Conservation (phyloP, 78 protist genomes). For the Chrysochromulina parva region DNA sequence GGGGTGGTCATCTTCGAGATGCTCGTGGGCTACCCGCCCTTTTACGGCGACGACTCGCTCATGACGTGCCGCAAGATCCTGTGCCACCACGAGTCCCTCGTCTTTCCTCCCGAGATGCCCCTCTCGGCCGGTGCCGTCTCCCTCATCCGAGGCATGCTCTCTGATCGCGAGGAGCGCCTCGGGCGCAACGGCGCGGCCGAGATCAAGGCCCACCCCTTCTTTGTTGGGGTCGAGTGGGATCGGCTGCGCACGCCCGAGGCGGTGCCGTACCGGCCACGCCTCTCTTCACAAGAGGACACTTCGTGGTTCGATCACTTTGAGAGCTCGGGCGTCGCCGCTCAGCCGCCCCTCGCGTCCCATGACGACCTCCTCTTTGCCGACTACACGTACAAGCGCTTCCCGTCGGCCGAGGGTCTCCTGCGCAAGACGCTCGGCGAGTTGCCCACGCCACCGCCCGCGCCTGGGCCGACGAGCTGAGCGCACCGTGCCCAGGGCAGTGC, state of each 20-base stretch:
- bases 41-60: conserved; percentile 56
- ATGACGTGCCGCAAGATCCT: conserved; percentile 69
- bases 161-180: conserved; percentile 27
- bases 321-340: background rate
- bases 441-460: too few relatives aligned
- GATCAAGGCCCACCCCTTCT: conserved; percentile 42
- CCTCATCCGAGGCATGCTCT: background rate
- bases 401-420: too few relatives aligned
- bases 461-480: too few relatives aligned
- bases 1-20: conserved; percentile 84
- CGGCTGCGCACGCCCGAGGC: conserved; percentile 25
- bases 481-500: too few relatives aligned
- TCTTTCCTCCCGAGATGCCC: conserved; percentile 42
- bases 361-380: too few relatives aligned
- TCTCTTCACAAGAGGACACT: background rate
- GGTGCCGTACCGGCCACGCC: conserved; percentile 57
- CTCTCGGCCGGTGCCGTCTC: background rate
- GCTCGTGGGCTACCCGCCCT: conserved; percentile 81
- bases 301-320: background rate
- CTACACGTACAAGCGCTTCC: too few relatives aligned
- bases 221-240: background rate
- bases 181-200: conserved; percentile 71
- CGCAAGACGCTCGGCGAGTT: too few relatives aligned
- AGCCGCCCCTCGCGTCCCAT: too few relatives aligned
- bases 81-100: conserved; percentile 51